Evolutionary conservation across 2,329 filamentous ascomycete genomes (phyloP), one percentile per base, ranked within the genome.

Genomic region (Verticillium dahliae): DNA sequence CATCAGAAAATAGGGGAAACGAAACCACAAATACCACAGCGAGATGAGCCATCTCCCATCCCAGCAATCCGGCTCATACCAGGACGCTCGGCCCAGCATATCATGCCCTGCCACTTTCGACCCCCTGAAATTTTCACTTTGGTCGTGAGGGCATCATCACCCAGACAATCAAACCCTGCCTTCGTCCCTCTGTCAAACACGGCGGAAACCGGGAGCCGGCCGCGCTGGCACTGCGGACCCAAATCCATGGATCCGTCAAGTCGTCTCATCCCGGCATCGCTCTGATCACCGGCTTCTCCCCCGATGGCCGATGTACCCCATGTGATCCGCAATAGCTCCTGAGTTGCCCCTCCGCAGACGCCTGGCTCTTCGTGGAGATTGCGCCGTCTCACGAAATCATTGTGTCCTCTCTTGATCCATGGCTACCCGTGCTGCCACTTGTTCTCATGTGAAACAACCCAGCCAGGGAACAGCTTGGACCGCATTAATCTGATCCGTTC

Each of bases 201-300:
- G 57, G 38, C 57, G 57, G 57, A 58, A 58, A 58, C 57, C 57
- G 57, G 57, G 41, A 57, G 35, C 31, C 55, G n/a, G 45, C 45
- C 45, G 45, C 45, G 45, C 45, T 50, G 45, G 45, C 45, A 50
- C 45, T 50, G 45, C 45, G 45, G 45, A 50, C 45, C 45, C 45
- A 50, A 50, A 50, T n/a, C 45, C 45, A 50, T 50, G 45, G 45
- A 50, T 27, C 45, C 45, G 18, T 11, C 45, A 10, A 50, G n/a
- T 27, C 45, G 22, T 18, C 18, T 18, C 13, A 50, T 50, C 45
- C 45, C 18, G 45, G 45, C 45, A 22, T 50, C 45, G 45, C 45
- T 38, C 57, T 58, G 57, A 58, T 58, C 57, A 34, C 39, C 57
- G 27, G 57, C 57, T 41, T 31, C 57, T 58, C 18, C 57, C 57